Percentiles rank a stretch among this genome's conserved stretches.
These are phyloP conservation scores for Halophytophthora polymorphica DNA, from an alignment of 352 stramenopile genomes.

Conservation along the genomic window DNA sequence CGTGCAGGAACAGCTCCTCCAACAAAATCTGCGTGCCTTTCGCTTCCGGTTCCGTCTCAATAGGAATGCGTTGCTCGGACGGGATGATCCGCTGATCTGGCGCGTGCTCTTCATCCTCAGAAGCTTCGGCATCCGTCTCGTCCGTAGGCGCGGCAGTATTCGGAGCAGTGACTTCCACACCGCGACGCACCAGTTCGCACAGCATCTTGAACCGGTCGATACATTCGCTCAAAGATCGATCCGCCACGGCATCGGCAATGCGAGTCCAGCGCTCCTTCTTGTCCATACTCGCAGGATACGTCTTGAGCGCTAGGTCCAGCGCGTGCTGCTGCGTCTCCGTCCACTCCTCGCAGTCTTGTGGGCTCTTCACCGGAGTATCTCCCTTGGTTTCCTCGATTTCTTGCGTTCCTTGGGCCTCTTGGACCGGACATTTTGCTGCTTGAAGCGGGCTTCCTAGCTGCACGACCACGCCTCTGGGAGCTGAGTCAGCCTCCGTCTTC, in stretches of 20 bases:
- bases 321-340: constrained; percentile 58
- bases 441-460: constrained; percentile 11
- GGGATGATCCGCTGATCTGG: constrained; percentile 53
- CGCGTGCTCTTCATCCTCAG: constrained; percentile 13
- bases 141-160: constrained; percentile 5
- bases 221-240: constrained; percentile 74
- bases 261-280: constrained; percentile 64
- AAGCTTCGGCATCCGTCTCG: constrained; percentile 15
- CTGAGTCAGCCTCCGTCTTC: background rate
- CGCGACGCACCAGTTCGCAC: constrained; percentile 41
- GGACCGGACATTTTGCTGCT: background rate
- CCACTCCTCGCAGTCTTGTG: constrained; percentile 38
- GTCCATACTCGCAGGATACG: constrained; percentile 69
- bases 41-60: constrained; percentile 53
- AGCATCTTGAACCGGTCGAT: constrained; percentile 80
- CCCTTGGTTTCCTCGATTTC: background rate
- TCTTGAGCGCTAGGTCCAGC: constrained; percentile 66
- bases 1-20: constrained; percentile 70
- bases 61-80: constrained; percentile 32
- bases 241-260: constrained; percentile 64
- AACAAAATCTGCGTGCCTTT: constrained; percentile 55
- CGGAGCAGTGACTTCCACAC: constrained; percentile 15
- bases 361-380: constrained; percentile 1
- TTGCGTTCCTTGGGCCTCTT: background rate
- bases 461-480: constrained; percentile 15